Base-by-base conservation (phyloP, 352 stramenopile species). In the Pythium apleroticum region DNA sequence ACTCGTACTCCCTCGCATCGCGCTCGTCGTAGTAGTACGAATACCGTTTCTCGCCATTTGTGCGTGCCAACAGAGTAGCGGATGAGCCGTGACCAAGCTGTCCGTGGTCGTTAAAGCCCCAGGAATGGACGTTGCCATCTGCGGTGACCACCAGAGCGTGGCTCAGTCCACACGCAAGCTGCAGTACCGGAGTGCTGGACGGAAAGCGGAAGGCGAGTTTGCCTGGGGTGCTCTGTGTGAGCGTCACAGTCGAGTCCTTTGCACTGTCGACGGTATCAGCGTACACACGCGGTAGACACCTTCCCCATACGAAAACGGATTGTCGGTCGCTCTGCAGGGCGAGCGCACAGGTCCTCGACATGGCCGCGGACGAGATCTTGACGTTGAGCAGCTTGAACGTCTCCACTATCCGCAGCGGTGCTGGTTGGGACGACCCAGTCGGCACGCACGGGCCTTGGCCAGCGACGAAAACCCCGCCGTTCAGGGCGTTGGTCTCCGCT, bases 51-150 rank as follows among this genome's bases (percentile, higher is more conserved):
- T 54, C 39, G 5, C 78, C 76, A 1, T 58, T 68, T 0, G 80
- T 80, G 7, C 81, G 75, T 3, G 80, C 81, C 17, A 70, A 52
- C 6, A 93, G 60, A 12, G 78, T 87, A 19, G 73, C 67, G 2
- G 69, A 46, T 27, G 75, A 64, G n/a, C 81, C 80, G 46, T 93
- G 84, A 4, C 84, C 84, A 2, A 90, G 73, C 49, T 93, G 84
- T 5, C 84, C 84, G 64, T 93, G 84, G 57, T 89, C 81, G 63
- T 90, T 90, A 17, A 90, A 91, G 0, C 84, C 84, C 84, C 84
- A 93, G 0, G 81, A 89, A 52, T 85, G 78, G 2, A 93, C 71
- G 64, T 89, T 85, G 1, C 80, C 80, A 17, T 84, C 70, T 8
- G 71, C 27, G 1, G 77, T 86, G 39, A 89, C 67, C 17, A 76